A percentile compares a stretch with the other conserved stretches of the same genome.
phyloP scores from a whole-genome alignment of 805 yeast species.

The Candida lessepsii region DNA sequence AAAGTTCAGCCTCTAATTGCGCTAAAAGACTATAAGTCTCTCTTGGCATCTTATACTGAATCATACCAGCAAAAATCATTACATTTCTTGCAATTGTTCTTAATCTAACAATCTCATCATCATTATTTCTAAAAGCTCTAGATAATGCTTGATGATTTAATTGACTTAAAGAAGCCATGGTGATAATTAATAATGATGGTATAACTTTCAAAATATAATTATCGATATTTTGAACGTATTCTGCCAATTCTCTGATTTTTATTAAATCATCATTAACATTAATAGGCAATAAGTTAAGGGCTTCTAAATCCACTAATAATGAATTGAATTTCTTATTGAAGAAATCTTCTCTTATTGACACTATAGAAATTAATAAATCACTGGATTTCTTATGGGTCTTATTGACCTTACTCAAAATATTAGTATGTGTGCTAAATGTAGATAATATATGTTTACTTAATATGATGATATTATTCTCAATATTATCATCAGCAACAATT shows the following conservation, averaged over 20 bases:
- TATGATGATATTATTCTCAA: constrained; percentile 48
- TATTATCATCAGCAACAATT: constrained; percentile 32
- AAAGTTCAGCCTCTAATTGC: constrained; percentile 50
- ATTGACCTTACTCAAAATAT: constrained; percentile 56
- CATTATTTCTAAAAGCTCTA: constrained; percentile 45
- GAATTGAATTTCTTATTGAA: constrained; percentile 57
- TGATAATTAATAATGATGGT: constrained; percentile 75
- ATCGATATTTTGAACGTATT: constrained; percentile 59
- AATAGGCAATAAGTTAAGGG: constrained; percentile 67
- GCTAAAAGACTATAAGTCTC: constrained; percentile 74
- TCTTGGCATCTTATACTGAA: constrained; percentile 87
- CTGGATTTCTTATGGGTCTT: constrained; percentile 63
- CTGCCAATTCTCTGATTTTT: constrained; percentile 64
- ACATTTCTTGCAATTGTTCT: constrained; percentile 72
- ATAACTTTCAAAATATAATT: constrained; percentile 74
- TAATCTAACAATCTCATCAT: constrained; percentile 53
- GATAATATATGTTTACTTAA: constrained; percentile 45
- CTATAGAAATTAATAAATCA: constrained; percentile 59
- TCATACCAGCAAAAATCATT: constrained; percentile 93
- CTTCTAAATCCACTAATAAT: constrained; percentile 54
- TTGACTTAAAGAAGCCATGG: constrained; percentile 74
- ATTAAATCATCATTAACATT: constrained; percentile 45
- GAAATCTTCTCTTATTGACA: constrained; percentile 62
- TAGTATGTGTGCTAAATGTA: constrained; percentile 53
- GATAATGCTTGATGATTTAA: constrained; percentile 46